These are phyloP conservation scores for Erodium moschatum DNA, from an alignment of 441 rosid species.

Conservation along the genomic window DNA sequence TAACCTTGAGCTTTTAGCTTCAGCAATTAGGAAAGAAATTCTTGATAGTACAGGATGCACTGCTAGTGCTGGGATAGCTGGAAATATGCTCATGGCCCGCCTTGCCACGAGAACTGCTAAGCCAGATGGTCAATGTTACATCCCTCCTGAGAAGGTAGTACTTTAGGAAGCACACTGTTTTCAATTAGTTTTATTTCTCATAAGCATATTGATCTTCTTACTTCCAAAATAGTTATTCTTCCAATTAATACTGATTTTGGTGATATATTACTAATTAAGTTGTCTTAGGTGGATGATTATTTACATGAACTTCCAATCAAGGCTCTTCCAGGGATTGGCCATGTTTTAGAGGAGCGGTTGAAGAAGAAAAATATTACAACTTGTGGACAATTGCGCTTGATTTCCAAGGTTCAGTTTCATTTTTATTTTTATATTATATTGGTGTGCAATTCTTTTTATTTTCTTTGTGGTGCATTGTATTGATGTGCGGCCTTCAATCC, in stretches of 20 bases:
- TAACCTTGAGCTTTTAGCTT: conserved; percentile 60
- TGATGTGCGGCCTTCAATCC: conserved; percentile 8
- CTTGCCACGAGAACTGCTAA: conserved; percentile 88
- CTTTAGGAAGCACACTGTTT: background rate
- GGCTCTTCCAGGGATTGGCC: conserved; percentile 83
- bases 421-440: background rate
- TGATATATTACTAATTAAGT: conserved; percentile 12
- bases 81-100: conserved; percentile 93
- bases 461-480: background rate
- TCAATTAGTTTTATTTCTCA: conserved; percentile 2
- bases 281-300: conserved; percentile 60
- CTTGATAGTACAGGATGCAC: conserved; percentile 74
- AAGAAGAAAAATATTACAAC: conserved; percentile 52
- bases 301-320: conserved; percentile 60
- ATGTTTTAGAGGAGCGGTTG: conserved; percentile 70
- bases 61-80: conserved; percentile 83
- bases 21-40: conserved; percentile 65
- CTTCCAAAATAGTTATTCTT: background rate
- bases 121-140: conserved; percentile 80
- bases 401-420: conserved; percentile 56
- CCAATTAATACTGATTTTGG: background rate
- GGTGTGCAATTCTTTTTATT: background rate
- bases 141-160: conserved; percentile 51
- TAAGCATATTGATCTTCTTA: background rate
- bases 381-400: conserved; percentile 65